Evolutionary conservation across 2,329 filamentous ascomycete genomes (phyloP), one percentile per base, ranked within the genome.

Genomic region (Aspergillus amoenus): DNA sequence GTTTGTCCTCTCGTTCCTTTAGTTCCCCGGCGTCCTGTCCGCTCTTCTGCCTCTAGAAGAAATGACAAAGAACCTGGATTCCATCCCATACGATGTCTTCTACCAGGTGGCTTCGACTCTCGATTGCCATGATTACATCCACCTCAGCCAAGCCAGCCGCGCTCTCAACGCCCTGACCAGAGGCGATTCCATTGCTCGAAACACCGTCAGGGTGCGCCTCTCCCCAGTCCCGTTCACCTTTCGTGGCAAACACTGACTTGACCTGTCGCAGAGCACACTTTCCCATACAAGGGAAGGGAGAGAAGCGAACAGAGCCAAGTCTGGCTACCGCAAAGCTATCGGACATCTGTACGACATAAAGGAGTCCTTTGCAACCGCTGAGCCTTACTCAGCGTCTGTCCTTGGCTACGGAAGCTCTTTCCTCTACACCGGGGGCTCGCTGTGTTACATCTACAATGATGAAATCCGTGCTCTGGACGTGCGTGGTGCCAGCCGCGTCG

Each of bases 81-180:
- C 66, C 30, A 71, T 90, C 12, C 87, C 88, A 0, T 86, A 83
- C 66, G 88, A 90, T 71, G 76, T 90, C n/a, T 73, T 88, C 27
- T 82, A 82, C 49, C 79, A 82, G 51, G 81, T 90, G 51, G 78
- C 81, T 7, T 75, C 76, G 6, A 73, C 78, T 55, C 76, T 90
- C 37, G 76, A 81, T 17, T 73, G 87, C 24, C 79, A 84, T 46
- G 85, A 88, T 61, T 77, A 84, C 40, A 79, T 85, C 57, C 77
- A 82, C 59, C 73, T 89, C 43, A 80, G 82, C 41, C 75, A 78
- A 45, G 79, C 79, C 42, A 84, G 83, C 59, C 77, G 71, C 5
- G 75, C 78, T 18, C 77, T 90, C 32, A 73, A 76, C 56, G 78
- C 73, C 32, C 67, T 86, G 9, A 67, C 87, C 42, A 68, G 75